phyloP scores from a whole-genome alignment of 202 grass and related monocot genomes.

The Miscanthus sacchariflorus region DNA sequence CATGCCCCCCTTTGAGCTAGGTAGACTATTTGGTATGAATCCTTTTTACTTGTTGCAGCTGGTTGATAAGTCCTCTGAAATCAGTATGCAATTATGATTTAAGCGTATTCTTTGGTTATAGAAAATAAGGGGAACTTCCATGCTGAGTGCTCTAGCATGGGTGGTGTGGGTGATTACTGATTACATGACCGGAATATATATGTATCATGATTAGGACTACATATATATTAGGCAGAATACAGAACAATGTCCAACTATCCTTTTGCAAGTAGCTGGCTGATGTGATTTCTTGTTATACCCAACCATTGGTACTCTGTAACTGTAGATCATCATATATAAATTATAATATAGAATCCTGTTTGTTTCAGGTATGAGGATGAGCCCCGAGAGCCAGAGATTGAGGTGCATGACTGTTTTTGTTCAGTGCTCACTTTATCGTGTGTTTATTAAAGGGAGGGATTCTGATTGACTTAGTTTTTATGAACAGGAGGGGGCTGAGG shows the following conservation, averaged over 20 bases:
- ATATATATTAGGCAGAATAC: background rate
- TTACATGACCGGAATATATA: background rate
- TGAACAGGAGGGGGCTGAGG: conserved; percentile 71
- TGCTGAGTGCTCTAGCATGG: background rate
- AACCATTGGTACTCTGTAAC: background rate
- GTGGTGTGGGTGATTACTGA: background rate
- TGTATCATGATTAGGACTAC: background rate
- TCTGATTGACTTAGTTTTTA: conserved; percentile 8
- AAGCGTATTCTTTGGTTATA: background rate
- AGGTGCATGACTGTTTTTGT: conserved; percentile 46
- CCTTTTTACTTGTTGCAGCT: background rate
- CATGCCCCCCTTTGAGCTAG: background rate
- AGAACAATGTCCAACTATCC: background rate
- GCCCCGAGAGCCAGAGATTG: conserved; percentile 80
- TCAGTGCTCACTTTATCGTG: conserved; percentile 1
- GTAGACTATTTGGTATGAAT: background rate
- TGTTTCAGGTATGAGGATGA: conserved; percentile 79
- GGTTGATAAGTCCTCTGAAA: background rate
- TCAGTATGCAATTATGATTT: too few relatives aligned
- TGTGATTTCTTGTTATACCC: conserved; percentile 2
- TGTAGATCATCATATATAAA: background rate
- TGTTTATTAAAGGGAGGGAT: background rate
- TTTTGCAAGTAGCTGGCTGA: background rate
- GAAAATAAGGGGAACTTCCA: background rate
- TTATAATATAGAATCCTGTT: background rate